Conservation (phyloP, 2,329 filamentous ascomycete genomes). For the Ascochyta fabae region DNA sequence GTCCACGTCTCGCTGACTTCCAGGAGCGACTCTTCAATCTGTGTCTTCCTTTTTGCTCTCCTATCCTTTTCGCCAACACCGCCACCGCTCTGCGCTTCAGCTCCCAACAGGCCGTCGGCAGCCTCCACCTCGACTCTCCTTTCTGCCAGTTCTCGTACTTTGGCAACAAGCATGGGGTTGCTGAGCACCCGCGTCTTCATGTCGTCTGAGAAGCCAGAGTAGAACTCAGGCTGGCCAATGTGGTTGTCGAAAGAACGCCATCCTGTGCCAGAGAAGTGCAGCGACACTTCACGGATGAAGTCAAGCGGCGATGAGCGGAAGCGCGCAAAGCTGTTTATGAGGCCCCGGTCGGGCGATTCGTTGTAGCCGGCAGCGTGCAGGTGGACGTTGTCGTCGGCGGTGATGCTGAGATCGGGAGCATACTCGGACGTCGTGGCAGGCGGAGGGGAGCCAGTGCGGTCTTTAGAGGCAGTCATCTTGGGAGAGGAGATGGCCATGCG, state of each 20-base stretch:
- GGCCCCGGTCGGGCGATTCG: conserved; percentile 64
- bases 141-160: conserved; percentile 78
- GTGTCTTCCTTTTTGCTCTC: conserved; percentile 67
- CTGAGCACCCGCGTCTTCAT: conserved; percentile 82
- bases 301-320: conserved; percentile 77
- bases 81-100: conserved; percentile 3
- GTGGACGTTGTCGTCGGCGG: conserved; percentile 52
- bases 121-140: conserved; percentile 78
- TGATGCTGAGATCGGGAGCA: conserved; percentile 56
- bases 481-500: background rate
- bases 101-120: conserved; percentile 66
- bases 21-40: conserved; percentile 74
- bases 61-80: conserved; percentile 57
- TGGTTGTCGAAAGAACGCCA: conserved; percentile 94
- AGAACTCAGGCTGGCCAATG: conserved; percentile 92
- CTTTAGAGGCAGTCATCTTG: conserved; percentile 9
- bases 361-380: conserved; percentile 54
- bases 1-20: conserved; percentile 87
- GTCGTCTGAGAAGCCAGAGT: conserved; percentile 86
- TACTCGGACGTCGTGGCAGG: conserved; percentile 27
- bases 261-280: conserved; percentile 90
- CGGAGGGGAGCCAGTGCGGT: background rate
- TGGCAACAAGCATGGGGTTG: conserved; percentile 74
- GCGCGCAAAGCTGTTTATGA: conserved; percentile 83
- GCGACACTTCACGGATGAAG: conserved; percentile 90